Conservation (phyloP, 2,329 filamentous ascomycete species). For the Zymoseptoria pseudotritici region DNA sequence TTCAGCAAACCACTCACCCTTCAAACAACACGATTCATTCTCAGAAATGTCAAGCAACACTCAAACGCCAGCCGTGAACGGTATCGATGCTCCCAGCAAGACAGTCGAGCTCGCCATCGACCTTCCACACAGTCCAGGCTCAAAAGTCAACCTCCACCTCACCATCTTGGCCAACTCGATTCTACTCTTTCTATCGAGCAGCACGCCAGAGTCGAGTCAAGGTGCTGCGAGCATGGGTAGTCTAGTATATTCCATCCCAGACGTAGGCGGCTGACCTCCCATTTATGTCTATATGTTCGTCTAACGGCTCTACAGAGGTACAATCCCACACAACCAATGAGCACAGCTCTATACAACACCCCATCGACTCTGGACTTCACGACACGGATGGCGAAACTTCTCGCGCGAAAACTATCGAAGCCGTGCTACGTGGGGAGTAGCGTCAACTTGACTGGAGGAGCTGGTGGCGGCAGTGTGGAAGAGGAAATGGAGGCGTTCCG, state of each 20-base stretch:
- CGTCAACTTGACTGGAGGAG: conserved; percentile 65
- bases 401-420: conserved; percentile 63
- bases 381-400: conserved; percentile 71
- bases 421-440: conserved; percentile 91
- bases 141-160: conserved; percentile 53
- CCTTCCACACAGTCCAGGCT: conserved; percentile 49
- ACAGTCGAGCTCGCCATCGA: conserved; percentile 51
- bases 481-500: conserved; percentile 90
- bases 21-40: background rate
- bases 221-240: conserved; percentile 60
- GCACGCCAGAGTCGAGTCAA: conserved; percentile 36
- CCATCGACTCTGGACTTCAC: conserved; percentile 79
- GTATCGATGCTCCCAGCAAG: conserved; percentile 24
- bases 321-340: conserved; percentile 54
- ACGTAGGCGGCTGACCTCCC: conserved; percentile 51
- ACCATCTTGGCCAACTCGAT: conserved; percentile 46
- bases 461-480: conserved; percentile 73
- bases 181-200: conserved; percentile 52
- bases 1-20: background rate
- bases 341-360: conserved; percentile 70
- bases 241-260: conserved; percentile 87
- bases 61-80: conserved; percentile 19
- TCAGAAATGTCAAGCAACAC: conserved; percentile 11
- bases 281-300: background rate
- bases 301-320: conserved; percentile 26